These are phyloP conservation scores for Obba rivulosa DNA, from an alignment of 768 basidiomycete genomes.

Conservation along the genomic window DNA sequence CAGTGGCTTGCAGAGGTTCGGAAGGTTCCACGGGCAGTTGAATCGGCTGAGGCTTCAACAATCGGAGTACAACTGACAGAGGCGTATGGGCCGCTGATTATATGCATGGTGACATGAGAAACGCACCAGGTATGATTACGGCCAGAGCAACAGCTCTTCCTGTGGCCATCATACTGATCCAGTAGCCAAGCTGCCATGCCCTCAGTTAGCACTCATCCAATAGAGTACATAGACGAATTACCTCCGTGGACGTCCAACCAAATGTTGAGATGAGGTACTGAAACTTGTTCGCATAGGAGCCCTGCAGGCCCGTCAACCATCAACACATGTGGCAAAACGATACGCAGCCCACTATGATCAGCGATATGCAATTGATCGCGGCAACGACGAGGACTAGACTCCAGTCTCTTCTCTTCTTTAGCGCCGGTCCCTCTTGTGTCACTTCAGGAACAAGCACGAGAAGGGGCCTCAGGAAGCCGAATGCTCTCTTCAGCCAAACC, in stretches of 20 bases:
- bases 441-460: slow-evolving; percentile 54
- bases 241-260: slow-evolving; percentile 62
- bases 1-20: slow-evolving; percentile 17
- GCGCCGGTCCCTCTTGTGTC: slow-evolving; percentile 30
- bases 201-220: neutral
- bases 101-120: neutral
- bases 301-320: slow-evolving; percentile 34
- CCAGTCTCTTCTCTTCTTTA: slow-evolving; percentile 50
- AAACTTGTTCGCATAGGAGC: slow-evolving; percentile 50
- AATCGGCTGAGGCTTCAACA: slow-evolving; percentile 36
- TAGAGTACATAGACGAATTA: slow-evolving; percentile 24
- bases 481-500: slow-evolving; percentile 38
- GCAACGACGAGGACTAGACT: slow-evolving; percentile 52
- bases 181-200: slow-evolving; percentile 61
- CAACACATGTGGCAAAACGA: too few species aligned
- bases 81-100: neutral
- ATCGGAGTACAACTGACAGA: slow-evolving; percentile 47
- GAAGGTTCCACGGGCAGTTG: slow-evolving; percentile 18
- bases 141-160: slow-evolving; percentile 52
- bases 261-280: slow-evolving; percentile 61
- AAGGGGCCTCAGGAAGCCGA: slow-evolving; percentile 63
- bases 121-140: slow-evolving; percentile 56
- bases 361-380: slow-evolving; percentile 41
- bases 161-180: slow-evolving; percentile 49
- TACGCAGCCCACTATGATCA: slow-evolving; percentile 39